Conservation (phyloP, 768 basidiomycete genomes). For the Coprinopsis strossmayeri region DNA sequence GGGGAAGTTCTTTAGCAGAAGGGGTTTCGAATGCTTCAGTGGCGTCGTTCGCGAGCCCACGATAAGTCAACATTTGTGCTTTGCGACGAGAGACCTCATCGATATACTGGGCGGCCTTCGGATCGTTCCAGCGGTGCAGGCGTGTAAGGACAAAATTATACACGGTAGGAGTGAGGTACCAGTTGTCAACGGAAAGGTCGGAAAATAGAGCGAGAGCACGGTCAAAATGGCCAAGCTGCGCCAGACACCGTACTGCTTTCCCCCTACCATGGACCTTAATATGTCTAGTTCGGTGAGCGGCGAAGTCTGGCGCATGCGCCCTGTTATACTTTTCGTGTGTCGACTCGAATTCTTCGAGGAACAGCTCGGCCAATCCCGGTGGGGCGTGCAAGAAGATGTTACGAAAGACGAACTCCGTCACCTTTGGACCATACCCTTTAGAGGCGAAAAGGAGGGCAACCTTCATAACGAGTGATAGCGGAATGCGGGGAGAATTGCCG, state of each 20-base stretch:
- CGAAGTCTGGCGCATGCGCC: slow-evolving; percentile 5
- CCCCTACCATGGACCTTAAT: slow-evolving; percentile 22
- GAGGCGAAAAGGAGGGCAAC: slow-evolving; percentile 27
- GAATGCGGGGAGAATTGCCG: slow-evolving; percentile 17
- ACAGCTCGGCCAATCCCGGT: slow-evolving; percentile 25
- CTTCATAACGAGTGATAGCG: slow-evolving; percentile 21
- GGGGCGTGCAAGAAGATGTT: slow-evolving; percentile 38
- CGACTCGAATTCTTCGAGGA: slow-evolving; percentile 31
- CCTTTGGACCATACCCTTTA: slow-evolving; percentile 29
- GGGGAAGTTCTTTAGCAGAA: neutral
- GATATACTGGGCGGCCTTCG: slow-evolving; percentile 30
- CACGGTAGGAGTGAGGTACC: slow-evolving; percentile 29
- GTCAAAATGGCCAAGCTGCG: slow-evolving; percentile 27
- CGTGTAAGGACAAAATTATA: no score
- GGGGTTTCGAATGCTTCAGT: neutral
- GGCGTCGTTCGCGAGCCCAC: neutral
- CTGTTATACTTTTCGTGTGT: slow-evolving; percentile 17
- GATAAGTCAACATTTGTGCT: neutral
- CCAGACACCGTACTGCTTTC: slow-evolving; percentile 36
- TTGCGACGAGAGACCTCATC: slow-evolving; percentile 23
- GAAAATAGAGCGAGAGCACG: slow-evolving; percentile 44
- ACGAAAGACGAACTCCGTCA: slow-evolving; percentile 23
- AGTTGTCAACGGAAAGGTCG: slow-evolving; percentile 18
- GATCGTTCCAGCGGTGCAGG: no score
- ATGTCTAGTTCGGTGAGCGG: slow-evolving; percentile 4